Evolutionary conservation across 805 yeast species (phyloP), one percentile per base, ranked within the genome.

Genomic region (Kazachstania taianensis): DNA sequence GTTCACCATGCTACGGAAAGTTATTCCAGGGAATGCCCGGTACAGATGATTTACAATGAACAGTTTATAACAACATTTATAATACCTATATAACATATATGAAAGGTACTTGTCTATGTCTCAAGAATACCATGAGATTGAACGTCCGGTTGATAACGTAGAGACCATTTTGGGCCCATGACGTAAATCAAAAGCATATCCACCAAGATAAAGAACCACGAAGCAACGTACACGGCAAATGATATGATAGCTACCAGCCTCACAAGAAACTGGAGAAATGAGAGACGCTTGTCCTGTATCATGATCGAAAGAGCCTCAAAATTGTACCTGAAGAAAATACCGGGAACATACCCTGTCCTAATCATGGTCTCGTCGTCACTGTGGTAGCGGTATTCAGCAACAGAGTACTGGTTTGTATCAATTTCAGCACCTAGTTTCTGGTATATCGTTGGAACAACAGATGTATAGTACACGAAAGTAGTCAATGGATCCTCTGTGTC

Each of bases 391-490:
- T 63, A 67, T 41, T 71, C 75, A 4, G 81, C 70, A 16, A 81
- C 57, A 2, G 96, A 77, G 57, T 84, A 92, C 59, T 87, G 97
- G 54, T 81, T 78, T 2, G 97, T 87, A 39, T 81, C 81, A 5
- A 89, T 63, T 16, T 59, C 67, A 3, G 77, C 67, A 5, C 96
- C 96, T 32, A 85, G 48, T 49, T 77, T 74, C 38, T 69, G 70
- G 52, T 76, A 86, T 7, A 69, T 54, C 0, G 96, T 85, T 12
- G 97, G 96, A 5, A 92, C 94, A 3, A 92, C 83, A 13, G 78
- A 73, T 44, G 86, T 50, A 45, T 67, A 73, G 57, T 92, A 92
- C 35, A 72, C 72, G 58, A 65, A 83, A 1, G 67, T 57, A 39
- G 70, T 75, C 14, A 65, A 41, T 16, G 67, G 62, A 2, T 70